Evolutionary conservation across 2,329 filamentous ascomycete genomes (phyloP), one percentile per base, ranked within the genome.

Genomic region (Neocatenulostroma microsporum): DNA sequence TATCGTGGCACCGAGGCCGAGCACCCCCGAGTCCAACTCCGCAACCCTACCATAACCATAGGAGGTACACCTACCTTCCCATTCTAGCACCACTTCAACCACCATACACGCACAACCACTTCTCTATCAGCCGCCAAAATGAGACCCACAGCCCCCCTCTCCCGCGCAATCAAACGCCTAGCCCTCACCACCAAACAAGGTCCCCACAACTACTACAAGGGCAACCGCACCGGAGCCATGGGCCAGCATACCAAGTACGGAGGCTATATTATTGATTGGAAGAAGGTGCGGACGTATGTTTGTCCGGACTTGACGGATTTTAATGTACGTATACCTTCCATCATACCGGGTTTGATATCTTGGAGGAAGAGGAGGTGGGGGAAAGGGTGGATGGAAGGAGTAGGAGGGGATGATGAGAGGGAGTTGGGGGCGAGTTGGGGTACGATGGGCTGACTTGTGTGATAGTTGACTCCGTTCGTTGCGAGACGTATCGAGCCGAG

Each of bases 151-250:
- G 70, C 75, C 54, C 61, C 68, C 46, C 78, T 94, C 54, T 72
- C 74, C 51, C 70, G 78, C 59, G 74, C 76, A 40, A 74, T 86
- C 55, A 76, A 80, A 63, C 86, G 89, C 57, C 70, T 88, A 41
- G 73, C 74, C 36, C 76, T 98, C 56, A 95, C 85, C 10, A 94
- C 89, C 50, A 98, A 98, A 67, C 81, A 91, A 64, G 81, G 89
- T 60, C 84, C 82, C 61, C 85, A 86, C 58, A 89, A 88, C 50
- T 98, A 81, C 76, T 98, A 98, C 78, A 96, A 96, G 73, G 91
- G 91, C 59, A 95, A 83, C 54, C 74, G 88, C 30, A 82, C 86
- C 1, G 91, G 91, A 2, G 78, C 83, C 27, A 87, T 93, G 78
- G 91, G 91, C 61, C 66, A 70, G 11, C 85, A 93, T 66, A 88